Conservation (phyloP, 148 eudicot genomes). For the Heliamphora exappendiculata region DNA sequence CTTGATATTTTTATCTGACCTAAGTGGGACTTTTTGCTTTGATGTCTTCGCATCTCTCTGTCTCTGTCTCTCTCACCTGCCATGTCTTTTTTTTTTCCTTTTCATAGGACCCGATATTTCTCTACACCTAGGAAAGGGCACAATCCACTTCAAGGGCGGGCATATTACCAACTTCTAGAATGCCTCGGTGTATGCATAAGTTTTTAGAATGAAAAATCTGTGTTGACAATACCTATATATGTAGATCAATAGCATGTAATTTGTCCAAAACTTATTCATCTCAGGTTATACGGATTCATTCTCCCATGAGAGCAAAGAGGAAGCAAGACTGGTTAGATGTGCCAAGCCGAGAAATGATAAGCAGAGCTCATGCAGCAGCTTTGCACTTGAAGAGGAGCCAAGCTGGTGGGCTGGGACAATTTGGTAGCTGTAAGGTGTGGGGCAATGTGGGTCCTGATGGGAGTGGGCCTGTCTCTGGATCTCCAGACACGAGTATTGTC, state of each 20-base stretch:
- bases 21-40: not conserved
- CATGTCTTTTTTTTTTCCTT: constrained; percentile 2
- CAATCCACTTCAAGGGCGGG: constrained; percentile 99
- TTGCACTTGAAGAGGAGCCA: constrained; percentile 52
- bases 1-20: not conserved
- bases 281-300: constrained; percentile 92
- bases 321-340: constrained; percentile 86
- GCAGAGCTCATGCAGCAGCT: constrained; percentile 77
- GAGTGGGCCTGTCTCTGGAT: constrained; percentile 71
- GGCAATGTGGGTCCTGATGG: constrained; percentile 46
- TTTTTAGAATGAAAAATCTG: not conserved
- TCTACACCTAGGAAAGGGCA: constrained; percentile 91
- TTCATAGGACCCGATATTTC: constrained; percentile 86
- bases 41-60: constrained; percentile 7
- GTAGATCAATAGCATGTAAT: not conserved
- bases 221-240: not conserved
- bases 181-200: constrained; percentile 76
- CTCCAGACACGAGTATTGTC: constrained; percentile 56
- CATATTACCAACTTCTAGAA: constrained; percentile 97
- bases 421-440: constrained; percentile 95
- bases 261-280: not conserved
- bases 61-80: constrained; percentile 7
- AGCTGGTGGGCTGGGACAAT: constrained; percentile 63
- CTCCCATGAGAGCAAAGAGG: constrained; percentile 90
- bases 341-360: constrained; percentile 70